phyloP scores from a whole-genome alignment of 441 rosid species.

The Jatropha podagrica region DNA sequence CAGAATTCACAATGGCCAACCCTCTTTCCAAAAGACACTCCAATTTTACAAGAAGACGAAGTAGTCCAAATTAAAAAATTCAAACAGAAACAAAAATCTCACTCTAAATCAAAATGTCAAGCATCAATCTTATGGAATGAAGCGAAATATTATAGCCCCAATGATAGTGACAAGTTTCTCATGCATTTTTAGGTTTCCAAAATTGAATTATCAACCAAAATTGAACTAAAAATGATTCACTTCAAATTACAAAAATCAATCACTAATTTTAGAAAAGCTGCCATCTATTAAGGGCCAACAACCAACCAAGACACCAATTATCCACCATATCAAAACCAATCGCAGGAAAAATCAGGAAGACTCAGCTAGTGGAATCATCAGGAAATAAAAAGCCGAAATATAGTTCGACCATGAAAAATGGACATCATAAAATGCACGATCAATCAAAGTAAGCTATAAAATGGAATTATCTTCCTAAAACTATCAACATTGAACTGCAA shows the following conservation, averaged over 20 bases:
- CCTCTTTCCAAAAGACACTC: too few species aligned
- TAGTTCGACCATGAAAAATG: background rate
- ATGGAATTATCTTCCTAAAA: background rate
- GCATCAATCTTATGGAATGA: background rate
- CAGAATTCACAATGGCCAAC: too few species aligned
- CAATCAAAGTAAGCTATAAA: background rate
- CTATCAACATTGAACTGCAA: background rate
- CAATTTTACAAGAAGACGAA: too few species aligned
- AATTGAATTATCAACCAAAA: background rate
- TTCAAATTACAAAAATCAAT: background rate
- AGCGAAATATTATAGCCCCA: background rate
- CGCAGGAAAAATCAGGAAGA: background rate
- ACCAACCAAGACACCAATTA: background rate
- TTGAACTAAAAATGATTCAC: background rate
- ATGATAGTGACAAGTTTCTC: background rate
- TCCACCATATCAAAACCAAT: background rate
- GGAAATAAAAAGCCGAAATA: background rate
- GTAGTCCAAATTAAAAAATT: too few species aligned
- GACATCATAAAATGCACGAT: background rate
- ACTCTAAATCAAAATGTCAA: background rate
- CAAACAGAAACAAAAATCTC: too few species aligned
- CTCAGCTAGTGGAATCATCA: background rate
- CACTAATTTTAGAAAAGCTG: background rate
- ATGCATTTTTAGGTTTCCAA: background rate
- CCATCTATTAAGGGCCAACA: background rate